A percentile compares a stretch with the other conserved stretches of the same genome.
phyloP scores from a whole-genome alignment of 2,329 filamentous ascomycete genomes.

The Sporothrix inflata region DNA sequence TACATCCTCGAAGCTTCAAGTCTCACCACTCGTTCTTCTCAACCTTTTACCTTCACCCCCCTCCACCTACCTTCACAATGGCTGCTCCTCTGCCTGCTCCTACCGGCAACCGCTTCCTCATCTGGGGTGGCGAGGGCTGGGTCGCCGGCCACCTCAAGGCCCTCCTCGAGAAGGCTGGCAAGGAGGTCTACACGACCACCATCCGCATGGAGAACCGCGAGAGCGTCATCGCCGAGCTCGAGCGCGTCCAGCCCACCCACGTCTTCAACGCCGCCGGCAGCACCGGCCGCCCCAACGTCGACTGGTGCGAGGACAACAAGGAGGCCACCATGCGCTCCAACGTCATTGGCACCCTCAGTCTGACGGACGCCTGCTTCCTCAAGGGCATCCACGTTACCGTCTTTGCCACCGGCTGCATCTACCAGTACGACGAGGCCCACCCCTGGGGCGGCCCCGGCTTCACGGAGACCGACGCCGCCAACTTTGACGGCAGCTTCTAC shows the following conservation, averaged over 20 bases:
- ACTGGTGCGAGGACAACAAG: slow-evolving; percentile 73
- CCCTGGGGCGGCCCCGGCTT: slow-evolving; percentile 63
- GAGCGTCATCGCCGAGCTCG: slow-evolving; percentile 59
- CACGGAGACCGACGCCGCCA: slow-evolving; percentile 64
- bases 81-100: slow-evolving; percentile 33
- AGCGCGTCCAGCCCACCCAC: slow-evolving; percentile 64
- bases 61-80: slow-evolving; percentile 26
- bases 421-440: slow-evolving; percentile 64
- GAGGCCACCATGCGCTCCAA: slow-evolving; percentile 69
- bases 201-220: slow-evolving; percentile 68
- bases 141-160: slow-evolving; percentile 63
- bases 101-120: slow-evolving; percentile 55
- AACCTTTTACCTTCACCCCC: background rate
- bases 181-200: slow-evolving; percentile 63
- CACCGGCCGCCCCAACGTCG: slow-evolving; percentile 69
- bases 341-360: slow-evolving; percentile 65
- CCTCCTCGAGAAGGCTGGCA: slow-evolving; percentile 61
- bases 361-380: slow-evolving; percentile 63
- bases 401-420: slow-evolving; percentile 70
- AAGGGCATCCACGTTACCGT: slow-evolving; percentile 65
- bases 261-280: slow-evolving; percentile 69
- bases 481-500: slow-evolving; percentile 71
- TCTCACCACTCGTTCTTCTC: background rate
- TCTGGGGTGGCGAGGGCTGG: slow-evolving; percentile 68
- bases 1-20: no score